Conservation (phyloP, 2,329 filamentous ascomycete species). For the Echinosphaeria canescens region DNA sequence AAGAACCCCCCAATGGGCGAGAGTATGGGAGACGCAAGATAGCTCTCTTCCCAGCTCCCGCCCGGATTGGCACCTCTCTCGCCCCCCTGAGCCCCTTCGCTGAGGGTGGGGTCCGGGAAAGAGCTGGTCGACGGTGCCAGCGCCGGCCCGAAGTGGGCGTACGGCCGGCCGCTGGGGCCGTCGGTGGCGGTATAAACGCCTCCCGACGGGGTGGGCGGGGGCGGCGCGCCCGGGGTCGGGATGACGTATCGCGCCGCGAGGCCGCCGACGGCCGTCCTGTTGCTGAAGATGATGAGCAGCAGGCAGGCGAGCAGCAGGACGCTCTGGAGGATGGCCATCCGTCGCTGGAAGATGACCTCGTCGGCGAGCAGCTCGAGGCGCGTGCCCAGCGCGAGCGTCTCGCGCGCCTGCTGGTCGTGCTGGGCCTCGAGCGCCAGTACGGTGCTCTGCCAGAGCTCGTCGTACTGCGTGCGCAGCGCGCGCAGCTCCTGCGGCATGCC, state of each 20-base stretch:
- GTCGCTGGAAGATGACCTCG: conserved; percentile 69
- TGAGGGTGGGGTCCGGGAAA: too few relatives aligned
- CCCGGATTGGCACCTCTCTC: too few relatives aligned
- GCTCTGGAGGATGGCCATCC: conserved; percentile 84
- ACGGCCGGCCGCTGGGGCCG: too few relatives aligned
- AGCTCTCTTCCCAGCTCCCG: too few relatives aligned
- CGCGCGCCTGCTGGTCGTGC: conserved; percentile 61
- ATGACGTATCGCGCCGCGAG: conserved; percentile 5
- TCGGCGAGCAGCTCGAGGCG: conserved; percentile 82
- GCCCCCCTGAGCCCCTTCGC: too few relatives aligned
- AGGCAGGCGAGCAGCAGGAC: conserved; percentile 74
- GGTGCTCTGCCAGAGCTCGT: conserved; percentile 92
- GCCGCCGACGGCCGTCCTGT: conserved; percentile 24
- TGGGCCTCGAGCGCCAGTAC: conserved; percentile 81
- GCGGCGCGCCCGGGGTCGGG: too few relatives aligned
- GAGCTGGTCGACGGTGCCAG: too few relatives aligned
- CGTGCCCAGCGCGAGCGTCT: conserved; percentile 62
- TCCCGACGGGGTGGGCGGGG: conserved; percentile 1
- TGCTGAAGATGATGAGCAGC: conserved; percentile 64
- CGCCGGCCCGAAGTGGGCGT: too few relatives aligned
- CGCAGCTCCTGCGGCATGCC: conserved; percentile 67
- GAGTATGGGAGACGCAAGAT: too few relatives aligned
- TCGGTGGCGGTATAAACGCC: too few relatives aligned
- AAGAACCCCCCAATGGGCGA: too few relatives aligned
- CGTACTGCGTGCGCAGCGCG: conserved; percentile 66